Percentiles rank a stretch among this genome's conserved stretches.
Conservation (phyloP, 345 rosid genomes). For the Cardamine resedifolia region DNA sequence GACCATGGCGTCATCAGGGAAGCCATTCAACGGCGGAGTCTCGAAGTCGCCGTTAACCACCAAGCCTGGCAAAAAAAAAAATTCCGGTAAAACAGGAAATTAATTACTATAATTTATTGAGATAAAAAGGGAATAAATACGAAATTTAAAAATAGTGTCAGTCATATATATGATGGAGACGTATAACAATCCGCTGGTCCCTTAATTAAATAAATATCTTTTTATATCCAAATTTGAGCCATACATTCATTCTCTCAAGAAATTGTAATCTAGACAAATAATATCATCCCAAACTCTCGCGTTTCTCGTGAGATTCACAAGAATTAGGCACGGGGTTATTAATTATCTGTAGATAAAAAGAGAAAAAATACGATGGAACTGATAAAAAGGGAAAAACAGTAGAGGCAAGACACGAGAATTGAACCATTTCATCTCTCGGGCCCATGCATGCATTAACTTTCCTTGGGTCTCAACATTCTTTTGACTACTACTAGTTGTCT, state of each 20-base stretch:
- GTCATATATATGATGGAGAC: slow-evolving; percentile 21
- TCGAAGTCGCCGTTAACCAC: slow-evolving; percentile 82
- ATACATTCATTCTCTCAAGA: not conserved
- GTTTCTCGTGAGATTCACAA: slow-evolving; percentile 14
- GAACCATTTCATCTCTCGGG: not conserved
- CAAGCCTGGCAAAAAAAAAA: slow-evolving; percentile 45
- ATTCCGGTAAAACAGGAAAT: not conserved
- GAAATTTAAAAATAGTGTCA: not conserved
- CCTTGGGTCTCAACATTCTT: slow-evolving; percentile 7
- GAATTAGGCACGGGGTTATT: not conserved
- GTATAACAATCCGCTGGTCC: slow-evolving; percentile 7
- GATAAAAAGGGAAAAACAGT: not conserved
- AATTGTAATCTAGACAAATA: not conserved
- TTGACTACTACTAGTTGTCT: not conserved
- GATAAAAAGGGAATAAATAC: not conserved
- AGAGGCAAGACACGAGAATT: slow-evolving; percentile 17
- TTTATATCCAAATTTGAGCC: not conserved
- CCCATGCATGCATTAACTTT: slow-evolving; percentile 18
- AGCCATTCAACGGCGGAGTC: slow-evolving; percentile 58
- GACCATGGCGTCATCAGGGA: slow-evolving; percentile 49
- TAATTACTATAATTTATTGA: not conserved
- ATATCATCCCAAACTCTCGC: not conserved
- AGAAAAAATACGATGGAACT: not conserved
- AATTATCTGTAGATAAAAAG: not conserved
- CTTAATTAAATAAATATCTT: not conserved